Conservation (phyloP, 371 early-diverging fungal genomes). For the Encephalitozoon intestinalis region DNA sequence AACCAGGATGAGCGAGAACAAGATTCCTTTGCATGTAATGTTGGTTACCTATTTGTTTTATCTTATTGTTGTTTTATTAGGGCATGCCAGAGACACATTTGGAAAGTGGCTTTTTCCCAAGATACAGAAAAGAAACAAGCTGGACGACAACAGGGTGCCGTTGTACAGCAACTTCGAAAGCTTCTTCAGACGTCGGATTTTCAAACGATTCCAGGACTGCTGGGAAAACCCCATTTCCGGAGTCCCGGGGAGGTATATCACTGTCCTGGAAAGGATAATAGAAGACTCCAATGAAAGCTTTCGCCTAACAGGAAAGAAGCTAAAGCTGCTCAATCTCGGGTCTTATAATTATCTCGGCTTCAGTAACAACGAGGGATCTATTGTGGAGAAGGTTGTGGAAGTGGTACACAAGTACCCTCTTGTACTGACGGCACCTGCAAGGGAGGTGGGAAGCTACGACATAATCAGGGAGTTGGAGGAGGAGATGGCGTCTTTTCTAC, state of each 20-base stretch:
- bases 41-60: slow-evolving; percentile 56
- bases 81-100: slow-evolving; percentile 56
- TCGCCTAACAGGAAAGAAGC: slow-evolving; percentile 70
- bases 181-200: slow-evolving; percentile 85
- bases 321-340: slow-evolving; percentile 79
- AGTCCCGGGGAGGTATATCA: slow-evolving; percentile 80
- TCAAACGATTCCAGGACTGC: slow-evolving; percentile 83
- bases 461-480: slow-evolving; percentile 73
- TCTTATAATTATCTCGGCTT: slow-evolving; percentile 99
- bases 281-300: slow-evolving; percentile 75
- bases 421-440: slow-evolving; percentile 63
- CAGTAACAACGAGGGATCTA: slow-evolving; percentile 75
- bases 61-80: slow-evolving; percentile 52
- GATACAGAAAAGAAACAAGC: slow-evolving; percentile 36
- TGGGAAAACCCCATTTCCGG: slow-evolving; percentile 89
- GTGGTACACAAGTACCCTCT: slow-evolving; percentile 61
- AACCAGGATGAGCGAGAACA: not conserved
- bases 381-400: slow-evolving; percentile 77
- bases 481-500: slow-evolving; percentile 83
- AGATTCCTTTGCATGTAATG: slow-evolving; percentile 44
- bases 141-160: slow-evolving; percentile 71
- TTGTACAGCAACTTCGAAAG: slow-evolving; percentile 83
- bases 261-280: slow-evolving; percentile 72
- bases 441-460: slow-evolving; percentile 63
- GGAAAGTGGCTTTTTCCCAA: slow-evolving; percentile 44